These are phyloP conservation scores for Circinella minor DNA, from an alignment of 371 early-diverging fungal genomes.

Conservation along the genomic window DNA sequence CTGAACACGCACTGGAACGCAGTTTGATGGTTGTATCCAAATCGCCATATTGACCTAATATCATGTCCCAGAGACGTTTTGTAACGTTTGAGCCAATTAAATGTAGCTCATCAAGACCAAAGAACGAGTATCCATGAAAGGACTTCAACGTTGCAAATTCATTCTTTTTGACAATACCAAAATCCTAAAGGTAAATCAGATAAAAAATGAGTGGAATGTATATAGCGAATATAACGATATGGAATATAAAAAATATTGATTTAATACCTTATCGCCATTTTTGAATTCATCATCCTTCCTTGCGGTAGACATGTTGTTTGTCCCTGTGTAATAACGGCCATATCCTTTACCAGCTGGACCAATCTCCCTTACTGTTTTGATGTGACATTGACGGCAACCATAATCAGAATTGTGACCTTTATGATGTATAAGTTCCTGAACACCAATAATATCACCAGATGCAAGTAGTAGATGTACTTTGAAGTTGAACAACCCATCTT, in stretches of 20 bases:
- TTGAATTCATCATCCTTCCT: not conserved
- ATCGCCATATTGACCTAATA: not conserved
- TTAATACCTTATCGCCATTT: not conserved
- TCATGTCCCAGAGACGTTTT: not conserved
- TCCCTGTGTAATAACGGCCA: slow-evolving; percentile 7
- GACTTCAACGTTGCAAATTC: not conserved
- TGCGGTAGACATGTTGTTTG: not conserved
- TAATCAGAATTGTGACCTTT: not conserved
- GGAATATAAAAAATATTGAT: too few relatives aligned
- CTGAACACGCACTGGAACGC: not conserved
- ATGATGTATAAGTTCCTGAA: not conserved
- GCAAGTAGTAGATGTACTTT: not conserved
- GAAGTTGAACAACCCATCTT: not conserved
- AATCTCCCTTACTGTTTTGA: not conserved
- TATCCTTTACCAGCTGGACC: slow-evolving; percentile 6
- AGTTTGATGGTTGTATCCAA: not conserved
- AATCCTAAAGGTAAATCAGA: not conserved
- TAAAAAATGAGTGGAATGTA: too few relatives aligned
- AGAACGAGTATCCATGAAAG: not conserved
- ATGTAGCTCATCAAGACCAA: not conserved
- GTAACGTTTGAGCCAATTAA: not conserved
- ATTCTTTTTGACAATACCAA: not conserved
- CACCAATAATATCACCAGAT: not conserved
- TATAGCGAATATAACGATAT: too few relatives aligned
- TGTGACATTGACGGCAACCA: slow-evolving; percentile 6